A percentile compares a stretch with the other conserved stretches of the same genome.
phyloP scores from a whole-genome alignment of 129 eudicot species.

The Deinandra increscens region DNA sequence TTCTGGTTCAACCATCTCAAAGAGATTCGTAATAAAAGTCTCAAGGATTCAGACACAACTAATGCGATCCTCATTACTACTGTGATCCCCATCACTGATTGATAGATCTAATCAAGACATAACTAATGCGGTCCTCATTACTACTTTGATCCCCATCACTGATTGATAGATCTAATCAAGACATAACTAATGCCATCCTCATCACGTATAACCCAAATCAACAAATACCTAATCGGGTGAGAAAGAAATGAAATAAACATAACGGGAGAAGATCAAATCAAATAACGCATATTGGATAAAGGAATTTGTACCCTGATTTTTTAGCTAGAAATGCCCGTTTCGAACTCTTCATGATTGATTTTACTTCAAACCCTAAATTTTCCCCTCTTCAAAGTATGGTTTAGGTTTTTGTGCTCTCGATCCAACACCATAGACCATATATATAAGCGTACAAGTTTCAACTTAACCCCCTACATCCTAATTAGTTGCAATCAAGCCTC shows the following conservation, averaged over 20 bases:
- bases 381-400: too few species aligned
- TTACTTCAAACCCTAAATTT: not conserved
- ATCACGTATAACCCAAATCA: conserved; percentile 1
- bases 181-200: not conserved
- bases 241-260: not conserved
- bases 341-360: not conserved
- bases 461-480: too few species aligned
- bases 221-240: not conserved
- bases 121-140: not conserved
- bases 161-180: not conserved
- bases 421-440: too few species aligned
- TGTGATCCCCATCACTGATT: not conserved
- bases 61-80: not conserved
- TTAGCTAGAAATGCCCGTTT: not conserved
- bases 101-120: not conserved
- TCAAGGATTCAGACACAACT: not conserved
- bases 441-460: too few species aligned
- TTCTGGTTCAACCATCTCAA: not conserved
- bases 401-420: too few species aligned
- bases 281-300: not conserved
- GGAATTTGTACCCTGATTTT: not conserved
- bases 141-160: not conserved
- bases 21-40: not conserved
- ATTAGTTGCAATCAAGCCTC: not conserved
- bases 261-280: not conserved